phyloP scores from a whole-genome alignment of 2,329 filamentous ascomycete species.

The Lecanicillium sp. region DNA sequence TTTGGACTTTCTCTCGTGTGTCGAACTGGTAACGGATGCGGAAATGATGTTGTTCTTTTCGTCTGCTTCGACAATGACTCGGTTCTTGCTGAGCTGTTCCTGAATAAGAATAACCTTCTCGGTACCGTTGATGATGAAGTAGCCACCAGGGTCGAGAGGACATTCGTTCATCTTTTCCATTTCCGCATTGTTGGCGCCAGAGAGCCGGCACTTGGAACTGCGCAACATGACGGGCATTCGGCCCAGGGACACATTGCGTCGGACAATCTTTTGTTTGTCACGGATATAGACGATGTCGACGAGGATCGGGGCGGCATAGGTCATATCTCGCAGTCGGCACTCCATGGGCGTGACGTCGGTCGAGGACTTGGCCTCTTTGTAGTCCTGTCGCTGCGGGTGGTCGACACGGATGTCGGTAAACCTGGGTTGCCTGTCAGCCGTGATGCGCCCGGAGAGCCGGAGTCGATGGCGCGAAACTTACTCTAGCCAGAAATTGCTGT shows the following conservation, averaged over 20 bases:
- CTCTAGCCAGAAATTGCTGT: slow-evolving; percentile 88
- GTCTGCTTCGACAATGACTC: slow-evolving; percentile 92
- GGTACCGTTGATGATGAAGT: slow-evolving; percentile 95
- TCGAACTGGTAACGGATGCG: slow-evolving; percentile 95
- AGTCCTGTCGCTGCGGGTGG: slow-evolving; percentile 71
- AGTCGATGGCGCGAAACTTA: slow-evolving; percentile 24
- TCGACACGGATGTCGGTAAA: slow-evolving; percentile 88
- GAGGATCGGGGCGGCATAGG: slow-evolving; percentile 91
- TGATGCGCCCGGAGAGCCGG: neutral
- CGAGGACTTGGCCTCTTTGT: slow-evolving; percentile 62
- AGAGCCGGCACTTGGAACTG: slow-evolving; percentile 86
- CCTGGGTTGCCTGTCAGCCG: slow-evolving; percentile 24
- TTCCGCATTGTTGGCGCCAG: slow-evolving; percentile 74
- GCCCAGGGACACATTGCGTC: slow-evolving; percentile 74
- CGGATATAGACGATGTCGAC: slow-evolving; percentile 89
- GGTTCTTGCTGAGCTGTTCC: slow-evolving; percentile 98
- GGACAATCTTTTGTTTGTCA: slow-evolving; percentile 68
- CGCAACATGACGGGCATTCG: slow-evolving; percentile 95
- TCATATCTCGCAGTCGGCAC: slow-evolving; percentile 92
- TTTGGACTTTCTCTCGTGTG: slow-evolving; percentile 95
- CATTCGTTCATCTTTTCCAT: slow-evolving; percentile 95
- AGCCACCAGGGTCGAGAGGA: slow-evolving; percentile 90
- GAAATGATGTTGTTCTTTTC: slow-evolving; percentile 89
- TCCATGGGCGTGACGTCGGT: slow-evolving; percentile 88
- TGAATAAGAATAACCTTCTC: slow-evolving; percentile 99